phyloP scores from a whole-genome alignment of 257 asterid genomes.

The Apocynum venetum region DNA sequence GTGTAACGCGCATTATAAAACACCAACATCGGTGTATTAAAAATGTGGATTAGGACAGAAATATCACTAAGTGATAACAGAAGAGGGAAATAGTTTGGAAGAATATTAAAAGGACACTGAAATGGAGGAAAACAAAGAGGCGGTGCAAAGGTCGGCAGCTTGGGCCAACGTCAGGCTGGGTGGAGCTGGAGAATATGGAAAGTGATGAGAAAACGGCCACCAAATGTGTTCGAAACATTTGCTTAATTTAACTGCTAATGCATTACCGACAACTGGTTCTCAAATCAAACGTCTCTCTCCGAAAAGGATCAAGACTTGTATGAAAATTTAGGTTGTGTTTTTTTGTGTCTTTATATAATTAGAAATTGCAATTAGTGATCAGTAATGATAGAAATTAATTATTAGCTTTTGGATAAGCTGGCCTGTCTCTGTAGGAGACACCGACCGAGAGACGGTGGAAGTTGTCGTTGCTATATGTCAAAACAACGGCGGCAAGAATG shows the following conservation, averaged over 20 bases:
- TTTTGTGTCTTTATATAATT: background rate
- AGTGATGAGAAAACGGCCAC: background rate
- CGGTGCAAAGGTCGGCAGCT: conserved; percentile 21
- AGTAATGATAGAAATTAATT: background rate
- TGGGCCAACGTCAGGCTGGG: background rate
- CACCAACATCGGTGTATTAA: background rate
- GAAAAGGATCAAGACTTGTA: background rate
- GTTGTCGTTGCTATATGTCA: background rate
- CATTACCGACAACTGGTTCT: conserved; percentile 1
- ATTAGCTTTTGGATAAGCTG: background rate
- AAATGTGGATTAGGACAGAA: background rate
- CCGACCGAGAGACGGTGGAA: background rate
- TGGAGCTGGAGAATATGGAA: background rate
- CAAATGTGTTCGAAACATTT: background rate
- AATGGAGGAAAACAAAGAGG: conserved; percentile 10
- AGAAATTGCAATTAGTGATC: background rate
- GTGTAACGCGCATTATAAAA: background rate
- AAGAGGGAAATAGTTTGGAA: background rate
- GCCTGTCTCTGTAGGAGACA: background rate
- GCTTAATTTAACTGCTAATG: background rate
- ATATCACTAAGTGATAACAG: background rate
- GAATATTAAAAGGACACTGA: background rate
- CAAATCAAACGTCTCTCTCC: background rate
- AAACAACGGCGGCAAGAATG: background rate
- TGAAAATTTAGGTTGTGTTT: background rate